phyloP scores from a whole-genome alignment of 2,329 filamentous ascomycete genomes.

The Diaporthe sp. region DNA sequence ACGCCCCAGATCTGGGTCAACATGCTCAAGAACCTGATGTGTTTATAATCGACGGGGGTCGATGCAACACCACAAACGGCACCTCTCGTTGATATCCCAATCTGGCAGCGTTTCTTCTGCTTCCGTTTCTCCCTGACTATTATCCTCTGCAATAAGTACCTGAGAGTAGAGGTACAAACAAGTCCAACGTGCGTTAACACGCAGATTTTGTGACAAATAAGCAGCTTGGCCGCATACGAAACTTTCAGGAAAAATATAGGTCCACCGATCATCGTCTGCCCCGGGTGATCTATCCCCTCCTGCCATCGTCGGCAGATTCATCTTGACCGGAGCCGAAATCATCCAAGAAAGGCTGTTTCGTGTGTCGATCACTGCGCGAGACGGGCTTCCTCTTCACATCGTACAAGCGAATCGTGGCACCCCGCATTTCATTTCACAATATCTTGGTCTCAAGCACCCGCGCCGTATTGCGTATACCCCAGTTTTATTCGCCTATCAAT shows the following conservation, averaged over 20 bases:
- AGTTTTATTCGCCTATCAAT: neutral
- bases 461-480: slow-evolving; percentile 14
- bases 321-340: neutral
- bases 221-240: neutral
- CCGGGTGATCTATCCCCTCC: neutral
- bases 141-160: neutral
- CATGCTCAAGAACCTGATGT: neutral
- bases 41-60: neutral
- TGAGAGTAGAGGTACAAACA: neutral
- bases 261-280: neutral
- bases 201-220: neutral
- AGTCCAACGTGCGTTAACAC: neutral
- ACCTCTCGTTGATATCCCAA: neutral
- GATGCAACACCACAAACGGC: neutral
- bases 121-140: neutral
- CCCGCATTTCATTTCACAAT: slow-evolving; percentile 19
- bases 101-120: neutral
- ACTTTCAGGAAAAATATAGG: neutral
- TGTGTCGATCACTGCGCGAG: neutral
- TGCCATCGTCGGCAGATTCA: neutral
- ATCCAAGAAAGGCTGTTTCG: neutral
- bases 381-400: neutral
- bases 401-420: slow-evolving; percentile 16
- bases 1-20: neutral
- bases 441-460: neutral